Percentiles rank a stretch among this genome's conserved stretches.
phyloP scores from a whole-genome alignment of 148 eudicot species.

The Polygonum maritimum region DNA sequence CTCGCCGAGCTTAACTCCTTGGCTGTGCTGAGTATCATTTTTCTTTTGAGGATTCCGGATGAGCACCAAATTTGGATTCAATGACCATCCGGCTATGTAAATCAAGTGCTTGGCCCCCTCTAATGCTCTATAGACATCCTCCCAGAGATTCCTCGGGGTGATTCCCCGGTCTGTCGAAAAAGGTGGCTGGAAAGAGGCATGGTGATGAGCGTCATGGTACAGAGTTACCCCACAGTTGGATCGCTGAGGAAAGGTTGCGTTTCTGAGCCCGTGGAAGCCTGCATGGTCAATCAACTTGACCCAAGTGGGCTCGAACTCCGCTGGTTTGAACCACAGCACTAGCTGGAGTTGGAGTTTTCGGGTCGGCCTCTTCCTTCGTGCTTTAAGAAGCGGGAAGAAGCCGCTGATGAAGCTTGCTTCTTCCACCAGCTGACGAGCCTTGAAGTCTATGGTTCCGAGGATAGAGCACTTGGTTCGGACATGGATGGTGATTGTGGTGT shows the following conservation, averaged over 20 bases:
- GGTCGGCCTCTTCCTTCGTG: constrained; percentile 32
- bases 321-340: constrained; percentile 84
- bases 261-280: constrained; percentile 49
- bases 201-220: constrained; percentile 89
- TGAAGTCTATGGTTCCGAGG: constrained; percentile 52
- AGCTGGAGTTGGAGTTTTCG: constrained; percentile 40
- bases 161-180: background rate
- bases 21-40: constrained; percentile 39
- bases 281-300: constrained; percentile 31
- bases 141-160: constrained; percentile 68
- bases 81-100: constrained; percentile 94
- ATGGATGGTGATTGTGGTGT: constrained; percentile 55
- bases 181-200: constrained; percentile 53
- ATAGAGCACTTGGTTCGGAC: constrained; percentile 51
- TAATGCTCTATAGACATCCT: constrained; percentile 74
- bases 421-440: constrained; percentile 40
- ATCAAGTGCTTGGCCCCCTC: constrained; percentile 83
- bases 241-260: constrained; percentile 65
- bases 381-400: constrained; percentile 48
- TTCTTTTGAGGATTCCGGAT: constrained; percentile 56
- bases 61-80: constrained; percentile 73
- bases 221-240: constrained; percentile 53
- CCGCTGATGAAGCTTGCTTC: constrained; percentile 65
- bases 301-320: constrained; percentile 66
- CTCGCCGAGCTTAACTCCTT: constrained; percentile 66